These are phyloP conservation scores for Candida corydali DNA, from an alignment of 805 yeast species.

Conservation along the genomic window DNA sequence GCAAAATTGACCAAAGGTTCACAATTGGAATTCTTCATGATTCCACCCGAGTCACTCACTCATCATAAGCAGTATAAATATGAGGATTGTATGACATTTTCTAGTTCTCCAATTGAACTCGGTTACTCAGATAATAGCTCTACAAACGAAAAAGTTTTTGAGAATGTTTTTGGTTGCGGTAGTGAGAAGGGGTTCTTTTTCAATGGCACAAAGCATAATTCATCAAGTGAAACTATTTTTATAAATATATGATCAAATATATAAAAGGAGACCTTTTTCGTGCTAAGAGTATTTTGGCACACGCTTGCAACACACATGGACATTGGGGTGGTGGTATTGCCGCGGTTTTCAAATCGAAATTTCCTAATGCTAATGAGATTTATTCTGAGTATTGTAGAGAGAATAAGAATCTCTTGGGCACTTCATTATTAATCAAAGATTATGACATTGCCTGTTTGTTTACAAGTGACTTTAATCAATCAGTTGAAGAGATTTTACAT, in stretches of 20 bases:
- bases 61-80: conserved; percentile 14
- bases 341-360: conserved; percentile 45
- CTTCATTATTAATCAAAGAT: conserved; percentile 42
- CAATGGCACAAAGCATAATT: conserved; percentile 22
- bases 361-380: conserved; percentile 51
- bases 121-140: conserved; percentile 12
- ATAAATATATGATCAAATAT: conserved; percentile 24
- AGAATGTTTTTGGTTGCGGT: conserved; percentile 28
- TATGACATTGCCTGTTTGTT: conserved; percentile 64
- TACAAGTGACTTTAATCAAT: conserved; percentile 50
- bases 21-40: conserved; percentile 43
- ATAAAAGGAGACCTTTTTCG: conserved; percentile 56
- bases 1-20: conserved; percentile 46
- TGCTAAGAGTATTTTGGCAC: conserved; percentile 46
- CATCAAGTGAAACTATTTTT: conserved; percentile 24
- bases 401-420: conserved; percentile 46
- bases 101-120: conserved; percentile 29
- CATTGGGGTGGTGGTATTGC: conserved; percentile 89
- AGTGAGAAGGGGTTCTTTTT: conserved; percentile 26
- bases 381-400: conserved; percentile 45
- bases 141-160: conserved; percentile 7
- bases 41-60: conserved; percentile 28
- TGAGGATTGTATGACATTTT: conserved; percentile 17
- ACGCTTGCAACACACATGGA: conserved; percentile 78
- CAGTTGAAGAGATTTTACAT: conserved; percentile 42